Base-by-base conservation (phyloP, 805 yeast species). In the Scheffersomyces lignosus region DNA sequence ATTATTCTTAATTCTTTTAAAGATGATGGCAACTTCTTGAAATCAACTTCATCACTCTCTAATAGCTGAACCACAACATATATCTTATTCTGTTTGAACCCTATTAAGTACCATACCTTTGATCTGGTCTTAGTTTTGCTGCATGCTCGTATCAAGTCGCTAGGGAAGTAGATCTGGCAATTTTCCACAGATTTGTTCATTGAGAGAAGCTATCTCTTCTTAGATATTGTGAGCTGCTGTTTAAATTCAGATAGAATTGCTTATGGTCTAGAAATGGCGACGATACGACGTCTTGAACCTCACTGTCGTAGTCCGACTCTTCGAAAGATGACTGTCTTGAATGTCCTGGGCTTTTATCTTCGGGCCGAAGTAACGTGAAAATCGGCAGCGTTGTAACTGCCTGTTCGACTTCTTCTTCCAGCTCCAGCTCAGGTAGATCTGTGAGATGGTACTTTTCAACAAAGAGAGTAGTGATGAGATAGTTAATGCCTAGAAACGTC, bases 211-310 rank as follows among this genome's bases (percentile, higher is more conserved):
- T 68, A 44, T 69, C 74, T 35, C 74, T 44, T 34, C 74, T 44
- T 17, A 68, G 47, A 40, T 64, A 66, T 45, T 65, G 73, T 2
- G 71, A 64, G 45, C 73, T 67, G 44, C 62, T 67, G 50, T 69
- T 68, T 34, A 66, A 51, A 37, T 57, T 48, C 33, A 51, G 41
- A 48, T 56, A 56, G 37, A 56, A 55, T 35, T 45, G 51, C 31
- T 27, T 45, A 27, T 49, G 51, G 33, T 41, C 42, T 13, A 41
- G 27, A 22, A 20, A 20, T 10, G 24, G 10, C 7, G 40, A 32
- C 5, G 10, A 32, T 22, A 24, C 15, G 30, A 15, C 31, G 31
- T 26, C 40, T n/a, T 33, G 17, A 20, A 18, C 29, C 14, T 33
- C 35, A 27, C 22, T 15, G 13, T 34, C 41, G 15, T 34, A 36